Evolutionary conservation across 352 stramenopile species (phyloP).

Genomic region (Aphanomyces astaci): DNA sequence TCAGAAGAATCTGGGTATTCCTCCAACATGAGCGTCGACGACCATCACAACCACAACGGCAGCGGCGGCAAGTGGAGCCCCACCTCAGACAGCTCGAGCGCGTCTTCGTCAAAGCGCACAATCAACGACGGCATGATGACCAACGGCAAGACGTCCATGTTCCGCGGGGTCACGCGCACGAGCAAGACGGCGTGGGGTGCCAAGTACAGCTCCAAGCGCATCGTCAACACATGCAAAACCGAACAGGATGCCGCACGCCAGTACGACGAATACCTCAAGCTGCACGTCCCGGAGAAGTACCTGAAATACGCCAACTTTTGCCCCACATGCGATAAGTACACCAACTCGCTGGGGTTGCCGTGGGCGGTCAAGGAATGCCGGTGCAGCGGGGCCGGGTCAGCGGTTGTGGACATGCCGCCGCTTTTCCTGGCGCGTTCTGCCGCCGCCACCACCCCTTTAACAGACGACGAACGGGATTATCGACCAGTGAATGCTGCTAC

Average conservation of each 20-base stretch:
- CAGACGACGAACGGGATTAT: too few species aligned
- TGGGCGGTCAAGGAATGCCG: slow-evolving; percentile 68
- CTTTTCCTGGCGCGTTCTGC: too few species aligned
- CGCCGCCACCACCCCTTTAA: too few species aligned
- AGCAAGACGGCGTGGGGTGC: slow-evolving; percentile 83
- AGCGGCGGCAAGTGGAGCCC: slow-evolving; percentile 21
- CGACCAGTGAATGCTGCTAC: too few species aligned
- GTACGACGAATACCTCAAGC: slow-evolving; percentile 79
- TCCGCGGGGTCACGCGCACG: slow-evolving; percentile 73
- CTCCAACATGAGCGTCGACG: slow-evolving; percentile 48
- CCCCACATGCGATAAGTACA: slow-evolving; percentile 64
- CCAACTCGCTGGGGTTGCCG: slow-evolving; percentile 66
- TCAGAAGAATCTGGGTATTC: slow-evolving; percentile 81
- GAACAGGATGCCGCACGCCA: slow-evolving; percentile 69
- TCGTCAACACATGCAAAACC: slow-evolving; percentile 86
- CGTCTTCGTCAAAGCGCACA: slow-evolving; percentile 36
- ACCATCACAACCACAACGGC: too few species aligned
- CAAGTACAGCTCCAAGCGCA: slow-evolving; percentile 83
- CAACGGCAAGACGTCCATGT: slow-evolving; percentile 86
- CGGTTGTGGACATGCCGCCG: slow-evolving; percentile 26
- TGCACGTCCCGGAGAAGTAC: slow-evolving; percentile 74
- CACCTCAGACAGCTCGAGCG: slow-evolving; percentile 32
- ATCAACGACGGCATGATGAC: slow-evolving; percentile 68
- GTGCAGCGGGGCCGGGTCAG: slow-evolving; percentile 31
- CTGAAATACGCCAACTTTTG: slow-evolving; percentile 85